Base-by-base conservation (phyloP, 2,329 filamentous ascomycete genomes). In the Colletotrichum horii region DNA sequence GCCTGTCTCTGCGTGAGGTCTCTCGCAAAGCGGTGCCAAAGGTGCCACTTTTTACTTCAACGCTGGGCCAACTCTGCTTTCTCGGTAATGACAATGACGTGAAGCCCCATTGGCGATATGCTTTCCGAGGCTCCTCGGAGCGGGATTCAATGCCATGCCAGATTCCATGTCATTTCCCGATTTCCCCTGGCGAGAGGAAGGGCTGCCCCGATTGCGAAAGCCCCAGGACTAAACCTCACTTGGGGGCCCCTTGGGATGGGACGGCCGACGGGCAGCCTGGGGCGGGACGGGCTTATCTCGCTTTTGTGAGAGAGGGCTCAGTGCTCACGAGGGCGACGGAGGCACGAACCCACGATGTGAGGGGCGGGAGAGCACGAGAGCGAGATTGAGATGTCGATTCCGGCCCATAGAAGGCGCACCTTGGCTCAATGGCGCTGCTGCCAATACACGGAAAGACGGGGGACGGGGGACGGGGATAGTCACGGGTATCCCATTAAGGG, bases 61-160 rank as follows among this genome's bases (percentile, higher is more conserved):
- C 24, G 15, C n/a, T 22, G 55, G 24, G 24, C 32, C 32, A 30
- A 30, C 66, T 60, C 36, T 48, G 52, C 52, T 24, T 69, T 60
- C 52, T 34, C 66, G 66, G 66, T 69, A 69, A 69, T 69, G 66
- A 69, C 55, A 60, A 69, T 69, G 66, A 69, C 66, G 56, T 69
- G 55, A 69, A 61, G 66, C 66, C 66, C 66, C 66, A 69, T 69
- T 61, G 66, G 56, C 66, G 66, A 69, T 32, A 61, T 43, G 32
- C 34, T 32, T 48, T 69, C 66, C 55, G 66, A 69, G 66, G 52
- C 34, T 43, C 9, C 16, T 68, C 52, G 66, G 66, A 43, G 66
- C 30, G 30, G 52, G 34, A 38, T 69, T 69, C 55, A 24, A 69
- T 68, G 66, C 55, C 36, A 69, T 68, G 66, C 55, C 36, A 69